phyloP scores from a whole-genome alignment of 176 grass and related monocot genomes.

The Luzula sylvatica region DNA sequence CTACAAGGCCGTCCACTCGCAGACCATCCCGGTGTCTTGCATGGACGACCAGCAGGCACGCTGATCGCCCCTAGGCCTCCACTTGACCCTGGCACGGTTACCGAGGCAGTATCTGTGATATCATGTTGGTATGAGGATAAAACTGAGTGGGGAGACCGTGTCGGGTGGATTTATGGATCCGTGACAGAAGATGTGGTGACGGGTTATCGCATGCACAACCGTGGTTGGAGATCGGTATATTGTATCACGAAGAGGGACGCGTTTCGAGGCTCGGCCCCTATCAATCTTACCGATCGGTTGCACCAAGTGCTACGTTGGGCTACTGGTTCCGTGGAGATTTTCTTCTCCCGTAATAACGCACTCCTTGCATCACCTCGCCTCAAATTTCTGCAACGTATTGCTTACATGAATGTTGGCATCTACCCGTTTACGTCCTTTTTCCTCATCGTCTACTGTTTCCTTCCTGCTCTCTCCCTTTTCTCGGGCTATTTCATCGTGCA shows the following conservation, averaged over 20 bases:
- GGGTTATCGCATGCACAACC: slow-evolving; percentile 96
- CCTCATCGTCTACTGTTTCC: slow-evolving; percentile 85
- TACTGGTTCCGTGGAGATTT: slow-evolving; percentile 91
- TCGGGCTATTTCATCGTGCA: slow-evolving; percentile 93
- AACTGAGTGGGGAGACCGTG: slow-evolving; percentile 98
- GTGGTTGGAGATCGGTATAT: slow-evolving; percentile 89
- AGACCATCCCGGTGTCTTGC: slow-evolving; percentile 61
- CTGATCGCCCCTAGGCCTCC: slow-evolving; percentile 57
- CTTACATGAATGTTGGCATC: slow-evolving; percentile 54
- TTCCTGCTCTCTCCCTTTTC: slow-evolving; percentile 97
- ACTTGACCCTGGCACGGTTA: slow-evolving; percentile 65
- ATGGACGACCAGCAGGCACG: slow-evolving; percentile 56
- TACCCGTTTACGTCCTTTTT: slow-evolving; percentile 56
- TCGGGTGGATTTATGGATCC: slow-evolving; percentile 95
- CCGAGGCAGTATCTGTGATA: slow-evolving; percentile 84
- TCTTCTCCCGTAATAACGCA: slow-evolving; percentile 98
- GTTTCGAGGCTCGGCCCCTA: slow-evolving; percentile 84
- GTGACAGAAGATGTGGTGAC: slow-evolving; percentile 96
- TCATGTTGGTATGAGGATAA: slow-evolving; percentile 99
- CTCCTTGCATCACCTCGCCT: slow-evolving; percentile 50
- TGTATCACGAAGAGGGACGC: slow-evolving; percentile 94
- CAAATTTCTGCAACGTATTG: slow-evolving; percentile 68
- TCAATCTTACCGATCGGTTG: slow-evolving; percentile 78
- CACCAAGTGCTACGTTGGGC: slow-evolving; percentile 98
- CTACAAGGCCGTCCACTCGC: slow-evolving; percentile 77